Base-by-base conservation (phyloP, 257 asterid species). In the Penstemon barbatus region DNA sequence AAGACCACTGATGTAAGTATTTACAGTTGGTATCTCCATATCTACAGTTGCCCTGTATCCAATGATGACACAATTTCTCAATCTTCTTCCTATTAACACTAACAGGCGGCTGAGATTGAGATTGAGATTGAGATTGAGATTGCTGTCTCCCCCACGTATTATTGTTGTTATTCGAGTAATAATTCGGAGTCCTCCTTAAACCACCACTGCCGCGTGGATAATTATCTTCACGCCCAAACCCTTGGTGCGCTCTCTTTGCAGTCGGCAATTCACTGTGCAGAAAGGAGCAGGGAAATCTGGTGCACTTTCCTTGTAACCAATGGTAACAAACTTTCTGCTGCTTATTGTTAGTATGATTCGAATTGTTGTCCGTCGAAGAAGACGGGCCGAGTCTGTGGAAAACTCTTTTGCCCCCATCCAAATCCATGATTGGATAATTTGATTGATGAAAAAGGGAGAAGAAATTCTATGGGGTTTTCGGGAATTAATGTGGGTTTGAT, bases 251-350 rank as follows among this genome's bases (percentile, higher is more conserved):
- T 70, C 97, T 81, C 79, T 93, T 93, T 4, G 87, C 87, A 40
- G 75, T 33, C n/a, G 89, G 85, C 67, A 86, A 58, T 68, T 94
- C 99, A 37, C 85, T 77, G 82, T 94, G 99, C 56, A 89, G 39
- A 48, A 46, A 94, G 7, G 87, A 88, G 72, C 98, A 91, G 8
- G 96, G 95, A 71, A 2, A 76, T 65, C 96, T 79, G 19, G 69
- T 81, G 75, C 99, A 94, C 86, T 84, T 87, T 2, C 99, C 99
- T 61, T 84, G 91, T 65, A 89, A 78, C 99, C 99, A 91, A 74
- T 80, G 72, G 75, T 55, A 81, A 60, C 98, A 94, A 5, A 94
- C 97, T 74, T 86, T 91, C 63, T 68, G 91, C 71, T 85, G 89
- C 75, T 69, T 66, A 39, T 49, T 80, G 39, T 70, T 82, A 65